These are phyloP conservation scores for Calonectria montana DNA, from an alignment of 2,329 filamentous ascomycete species.

Conservation along the genomic window DNA sequence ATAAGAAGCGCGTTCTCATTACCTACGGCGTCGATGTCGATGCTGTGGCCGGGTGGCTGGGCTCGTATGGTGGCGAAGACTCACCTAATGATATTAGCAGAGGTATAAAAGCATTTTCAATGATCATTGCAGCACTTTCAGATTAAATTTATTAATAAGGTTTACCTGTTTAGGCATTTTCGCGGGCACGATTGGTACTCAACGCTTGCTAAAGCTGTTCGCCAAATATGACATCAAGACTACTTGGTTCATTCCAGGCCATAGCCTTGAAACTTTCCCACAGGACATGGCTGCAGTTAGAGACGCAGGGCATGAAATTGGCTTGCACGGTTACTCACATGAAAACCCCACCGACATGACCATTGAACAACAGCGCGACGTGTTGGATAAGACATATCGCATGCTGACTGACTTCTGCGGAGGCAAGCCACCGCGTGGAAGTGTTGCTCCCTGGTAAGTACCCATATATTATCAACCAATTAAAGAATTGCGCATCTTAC, in stretches of 20 bases:
- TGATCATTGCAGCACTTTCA: no score
- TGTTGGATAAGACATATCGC: slow-evolving; percentile 80
- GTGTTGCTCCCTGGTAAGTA: slow-evolving; percentile 74
- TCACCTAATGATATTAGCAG: slow-evolving; percentile 77
- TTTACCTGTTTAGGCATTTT: slow-evolving; percentile 62
- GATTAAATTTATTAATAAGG: not conserved
- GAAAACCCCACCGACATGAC: slow-evolving; percentile 81
- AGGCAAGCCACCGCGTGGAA: slow-evolving; percentile 74
- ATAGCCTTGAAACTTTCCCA: slow-evolving; percentile 61
- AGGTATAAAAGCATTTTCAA: slow-evolving; percentile 54
- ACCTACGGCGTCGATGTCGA: slow-evolving; percentile 80
- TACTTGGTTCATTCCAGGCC: slow-evolving; percentile 63
- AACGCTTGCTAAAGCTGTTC: slow-evolving; percentile 76
- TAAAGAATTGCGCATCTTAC: not conserved
- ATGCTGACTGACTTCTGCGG: slow-evolving; percentile 76
- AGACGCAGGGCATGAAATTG: slow-evolving; percentile 61
- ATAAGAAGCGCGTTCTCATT: slow-evolving; percentile 51
- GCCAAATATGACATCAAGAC: slow-evolving; percentile 79
- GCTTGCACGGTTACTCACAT: slow-evolving; percentile 77
- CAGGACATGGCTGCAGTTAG: slow-evolving; percentile 57
- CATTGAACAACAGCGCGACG: slow-evolving; percentile 78
- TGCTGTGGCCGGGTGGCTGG: slow-evolving; percentile 81
- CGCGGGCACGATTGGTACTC: slow-evolving; percentile 74
- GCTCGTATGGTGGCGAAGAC: slow-evolving; percentile 80
- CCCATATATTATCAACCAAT: no score